phyloP scores from a whole-genome alignment of 257 asterid species.

The Scutellaria galericulata region DNA sequence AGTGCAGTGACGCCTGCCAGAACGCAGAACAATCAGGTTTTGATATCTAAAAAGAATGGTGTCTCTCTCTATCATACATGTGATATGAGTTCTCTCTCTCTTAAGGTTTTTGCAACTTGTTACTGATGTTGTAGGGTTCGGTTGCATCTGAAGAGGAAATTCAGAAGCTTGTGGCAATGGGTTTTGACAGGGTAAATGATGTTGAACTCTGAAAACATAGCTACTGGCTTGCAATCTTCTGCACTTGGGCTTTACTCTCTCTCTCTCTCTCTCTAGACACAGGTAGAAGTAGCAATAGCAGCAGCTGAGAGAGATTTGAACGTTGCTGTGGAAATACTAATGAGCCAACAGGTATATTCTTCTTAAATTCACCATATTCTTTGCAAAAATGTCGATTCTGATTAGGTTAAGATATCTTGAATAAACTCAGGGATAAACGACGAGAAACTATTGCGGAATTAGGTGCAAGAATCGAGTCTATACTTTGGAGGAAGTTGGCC shows the following conservation, averaged over 20 bases:
- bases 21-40: slow-evolving; percentile 65
- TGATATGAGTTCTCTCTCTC: slow-evolving; percentile 14
- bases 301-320: slow-evolving; percentile 93
- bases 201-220: not conserved
- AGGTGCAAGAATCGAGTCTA: not conserved
- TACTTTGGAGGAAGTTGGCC: slow-evolving; percentile 23
- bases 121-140: slow-evolving; percentile 45
- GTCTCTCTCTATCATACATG: slow-evolving; percentile 16
- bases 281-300: slow-evolving; percentile 90
- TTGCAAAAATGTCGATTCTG: slow-evolving; percentile 1
- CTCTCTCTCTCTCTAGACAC: slow-evolving; percentile 60
- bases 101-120: slow-evolving; percentile 30
- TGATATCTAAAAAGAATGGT: slow-evolving; percentile 21
- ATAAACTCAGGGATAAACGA: slow-evolving; percentile 43
- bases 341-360: slow-evolving; percentile 82
- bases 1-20: slow-evolving; percentile 43
- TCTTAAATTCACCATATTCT: not conserved
- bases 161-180: slow-evolving; percentile 92
- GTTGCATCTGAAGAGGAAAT: slow-evolving; percentile 68
- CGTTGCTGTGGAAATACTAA: slow-evolving; percentile 90
- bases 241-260: not conserved
- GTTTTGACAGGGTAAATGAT: slow-evolving; percentile 80
- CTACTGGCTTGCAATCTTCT: slow-evolving; percentile 6
- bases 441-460: not conserved
- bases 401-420: slow-evolving; percentile 22